These are phyloP conservation scores for Trichoderma orchidacearum DNA, from an alignment of 495 filamentous ascomycete species.

Conservation along the genomic window DNA sequence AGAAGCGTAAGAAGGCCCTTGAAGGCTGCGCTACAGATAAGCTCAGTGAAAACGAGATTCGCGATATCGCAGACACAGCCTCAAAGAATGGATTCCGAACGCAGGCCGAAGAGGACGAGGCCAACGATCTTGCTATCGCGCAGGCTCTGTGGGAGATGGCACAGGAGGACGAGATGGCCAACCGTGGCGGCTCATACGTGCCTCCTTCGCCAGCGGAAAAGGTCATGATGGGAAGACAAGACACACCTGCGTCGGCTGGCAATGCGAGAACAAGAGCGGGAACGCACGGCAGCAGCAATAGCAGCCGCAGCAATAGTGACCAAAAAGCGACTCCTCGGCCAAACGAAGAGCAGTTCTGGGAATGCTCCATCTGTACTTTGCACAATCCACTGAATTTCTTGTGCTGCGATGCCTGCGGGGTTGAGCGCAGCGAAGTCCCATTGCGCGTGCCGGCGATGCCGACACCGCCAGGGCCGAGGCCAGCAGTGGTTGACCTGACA, in stretches of 20 bases:
- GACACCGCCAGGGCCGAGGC: slow-evolving; percentile 1
- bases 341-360: slow-evolving; percentile 44
- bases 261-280: not conserved
- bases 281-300: not conserved
- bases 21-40: slow-evolving; percentile 66
- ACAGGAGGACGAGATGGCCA: slow-evolving; percentile 58
- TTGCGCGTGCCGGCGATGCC: not conserved
- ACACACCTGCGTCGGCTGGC: not conserved
- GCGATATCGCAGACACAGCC: slow-evolving; percentile 49
- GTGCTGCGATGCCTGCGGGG: slow-evolving; percentile 66
- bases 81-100: slow-evolving; percentile 65
- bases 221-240: not conserved
- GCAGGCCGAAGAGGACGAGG: slow-evolving; percentile 76
- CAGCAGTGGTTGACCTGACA: slow-evolving; percentile 18
- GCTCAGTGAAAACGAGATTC: slow-evolving; percentile 42
- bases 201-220: slow-evolving; percentile 22
- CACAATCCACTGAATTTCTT: slow-evolving; percentile 57
- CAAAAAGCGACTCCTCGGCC: not conserved
- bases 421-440: slow-evolving; percentile 39
- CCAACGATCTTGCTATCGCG: slow-evolving; percentile 80
- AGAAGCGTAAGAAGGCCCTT: slow-evolving; percentile 46
- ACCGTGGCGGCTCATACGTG: slow-evolving; percentile 52
- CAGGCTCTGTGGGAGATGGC: slow-evolving; percentile 80
- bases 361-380: slow-evolving; percentile 70
- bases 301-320: not conserved